Evolutionary conservation across 2,329 filamentous ascomycete genomes (phyloP).

Genomic region (Ceratocystis lukuohia): DNA sequence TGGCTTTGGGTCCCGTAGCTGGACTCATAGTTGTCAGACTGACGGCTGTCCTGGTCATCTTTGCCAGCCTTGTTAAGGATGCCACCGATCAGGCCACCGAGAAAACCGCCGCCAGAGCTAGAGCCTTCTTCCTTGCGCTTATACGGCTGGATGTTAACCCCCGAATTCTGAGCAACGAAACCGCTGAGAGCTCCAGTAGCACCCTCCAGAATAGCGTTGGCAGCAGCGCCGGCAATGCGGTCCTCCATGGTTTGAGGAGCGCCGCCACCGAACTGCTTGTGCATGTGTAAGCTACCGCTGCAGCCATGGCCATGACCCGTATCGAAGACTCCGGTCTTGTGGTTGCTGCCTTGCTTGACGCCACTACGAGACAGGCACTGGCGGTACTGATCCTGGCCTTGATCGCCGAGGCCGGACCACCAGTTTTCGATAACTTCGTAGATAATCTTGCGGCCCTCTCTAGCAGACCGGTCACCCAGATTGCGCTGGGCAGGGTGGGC

Average conservation of each 20-base stretch:
- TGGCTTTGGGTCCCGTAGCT: slow-evolving; percentile 42
- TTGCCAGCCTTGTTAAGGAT: slow-evolving; percentile 41
- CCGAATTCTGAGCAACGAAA: slow-evolving; percentile 35
- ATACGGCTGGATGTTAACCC: slow-evolving; percentile 29
- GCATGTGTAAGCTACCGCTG: slow-evolving; percentile 62
- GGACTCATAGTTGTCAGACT: slow-evolving; percentile 51
- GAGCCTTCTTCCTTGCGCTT: slow-evolving; percentile 34
- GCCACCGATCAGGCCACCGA: slow-evolving; percentile 53
- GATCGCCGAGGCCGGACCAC: slow-evolving; percentile 58
- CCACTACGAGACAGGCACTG: slow-evolving; percentile 64
- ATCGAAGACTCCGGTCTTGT: slow-evolving; percentile 74
- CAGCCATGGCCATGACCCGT: slow-evolving; percentile 78
- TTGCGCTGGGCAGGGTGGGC: slow-evolving; percentile 74
- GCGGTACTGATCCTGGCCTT: slow-evolving; percentile 53
- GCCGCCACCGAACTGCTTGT: slow-evolving; percentile 43
- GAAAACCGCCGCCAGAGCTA: slow-evolving; percentile 52
- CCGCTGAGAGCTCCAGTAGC: slow-evolving; percentile 40
- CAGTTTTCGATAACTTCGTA: slow-evolving; percentile 69
- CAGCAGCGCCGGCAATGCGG: slow-evolving; percentile 42
- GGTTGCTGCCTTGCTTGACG: slow-evolving; percentile 64
- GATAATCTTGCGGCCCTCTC: slow-evolving; percentile 62
- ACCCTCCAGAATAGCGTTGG: slow-evolving; percentile 44
- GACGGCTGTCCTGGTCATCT: slow-evolving; percentile 26
- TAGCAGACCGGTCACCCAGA: slow-evolving; percentile 53
- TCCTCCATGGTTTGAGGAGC: slow-evolving; percentile 39